Evolutionary conservation across 2,329 filamentous ascomycete genomes (phyloP).

Genomic region (Fusarium chaquense): DNA sequence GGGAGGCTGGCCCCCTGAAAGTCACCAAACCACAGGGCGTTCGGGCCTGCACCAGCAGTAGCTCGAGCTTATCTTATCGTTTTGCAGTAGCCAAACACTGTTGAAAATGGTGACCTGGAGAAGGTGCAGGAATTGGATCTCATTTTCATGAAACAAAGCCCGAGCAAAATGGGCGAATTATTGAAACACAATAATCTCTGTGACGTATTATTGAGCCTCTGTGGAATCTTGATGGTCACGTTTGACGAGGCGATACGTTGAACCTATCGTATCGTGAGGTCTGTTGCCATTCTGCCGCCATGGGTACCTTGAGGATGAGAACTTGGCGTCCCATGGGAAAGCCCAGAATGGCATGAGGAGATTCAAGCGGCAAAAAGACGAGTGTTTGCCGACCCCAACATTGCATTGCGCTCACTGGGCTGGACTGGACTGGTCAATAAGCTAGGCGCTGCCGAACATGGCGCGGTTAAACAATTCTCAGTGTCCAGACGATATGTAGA

Average conservation of each 20-base stretch:
- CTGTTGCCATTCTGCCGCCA: not conserved
- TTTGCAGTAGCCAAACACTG: constrained; percentile 20
- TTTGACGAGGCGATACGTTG: constrained; percentile 13
- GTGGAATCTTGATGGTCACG: constrained; percentile 6
- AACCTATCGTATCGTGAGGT: not conserved
- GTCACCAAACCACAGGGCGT: constrained; percentile 31
- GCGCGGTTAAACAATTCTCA: constrained; percentile 34
- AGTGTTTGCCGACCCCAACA: not conserved
- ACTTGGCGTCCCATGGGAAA: constrained; percentile 23
- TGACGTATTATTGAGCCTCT: constrained; percentile 2
- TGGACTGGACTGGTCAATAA: constrained; percentile 16
- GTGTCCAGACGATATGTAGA: constrained; percentile 22
- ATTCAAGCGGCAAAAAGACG: constrained; percentile 10
- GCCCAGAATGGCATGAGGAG: constrained; percentile 31
- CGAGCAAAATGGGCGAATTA: constrained; percentile 27
- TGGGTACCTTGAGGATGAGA: constrained; percentile 6
- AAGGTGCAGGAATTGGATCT: constrained; percentile 31
- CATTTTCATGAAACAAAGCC: constrained; percentile 41
- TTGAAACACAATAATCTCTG: constrained; percentile 31
- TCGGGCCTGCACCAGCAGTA: constrained; percentile 32
- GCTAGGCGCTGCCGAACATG: constrained; percentile 31
- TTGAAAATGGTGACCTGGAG: not conserved
- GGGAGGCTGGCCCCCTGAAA: constrained; percentile 29
- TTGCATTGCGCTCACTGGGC: constrained; percentile 5
- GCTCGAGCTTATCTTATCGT: constrained; percentile 41